Evolutionary conservation across 805 yeast genomes (phyloP).

Genomic region (Naumovozyma castellii): DNA sequence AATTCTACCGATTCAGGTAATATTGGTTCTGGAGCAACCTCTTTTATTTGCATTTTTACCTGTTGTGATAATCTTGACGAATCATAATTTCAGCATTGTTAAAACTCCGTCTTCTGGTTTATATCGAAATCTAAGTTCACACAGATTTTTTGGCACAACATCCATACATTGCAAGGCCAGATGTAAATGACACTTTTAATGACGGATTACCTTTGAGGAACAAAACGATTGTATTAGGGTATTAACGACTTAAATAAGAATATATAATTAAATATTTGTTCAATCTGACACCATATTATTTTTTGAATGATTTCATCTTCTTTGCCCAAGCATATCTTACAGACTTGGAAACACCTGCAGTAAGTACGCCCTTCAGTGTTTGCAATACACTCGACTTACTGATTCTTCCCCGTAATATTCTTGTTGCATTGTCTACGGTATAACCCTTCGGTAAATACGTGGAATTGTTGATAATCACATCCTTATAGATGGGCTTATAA

Average conservation of each 20-base stretch:
- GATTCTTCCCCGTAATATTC: conserved; percentile 45
- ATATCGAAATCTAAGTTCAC: no score
- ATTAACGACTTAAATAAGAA: neutral
- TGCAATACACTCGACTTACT: conserved; percentile 64
- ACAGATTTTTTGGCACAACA: no score
- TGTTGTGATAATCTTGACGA: no score
- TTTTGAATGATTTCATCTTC: conserved; percentile 30
- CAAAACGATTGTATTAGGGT: no score
- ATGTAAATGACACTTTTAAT: no score
- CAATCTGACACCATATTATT: neutral
- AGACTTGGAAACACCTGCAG: conserved; percentile 74
- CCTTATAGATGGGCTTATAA: conserved; percentile 52
- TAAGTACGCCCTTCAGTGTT: conserved; percentile 70
- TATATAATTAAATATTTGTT: no score
- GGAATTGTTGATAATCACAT: conserved; percentile 28
- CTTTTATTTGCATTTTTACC: conserved; percentile 6
- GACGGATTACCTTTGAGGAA: no score
- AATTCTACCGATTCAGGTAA: conserved; percentile 3
- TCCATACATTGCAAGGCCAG: neutral
- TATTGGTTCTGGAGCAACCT: conserved; percentile 17
- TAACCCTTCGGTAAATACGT: conserved; percentile 33
- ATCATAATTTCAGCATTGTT: no score
- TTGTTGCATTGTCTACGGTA: conserved; percentile 30
- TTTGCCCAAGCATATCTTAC: conserved; percentile 71
- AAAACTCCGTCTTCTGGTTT: neutral